A percentile compares a stretch with the other conserved stretches of the same genome.
Evolutionary conservation across 305 asterid genomes (phyloP).

Genomic region (Galium porrigens): DNA sequence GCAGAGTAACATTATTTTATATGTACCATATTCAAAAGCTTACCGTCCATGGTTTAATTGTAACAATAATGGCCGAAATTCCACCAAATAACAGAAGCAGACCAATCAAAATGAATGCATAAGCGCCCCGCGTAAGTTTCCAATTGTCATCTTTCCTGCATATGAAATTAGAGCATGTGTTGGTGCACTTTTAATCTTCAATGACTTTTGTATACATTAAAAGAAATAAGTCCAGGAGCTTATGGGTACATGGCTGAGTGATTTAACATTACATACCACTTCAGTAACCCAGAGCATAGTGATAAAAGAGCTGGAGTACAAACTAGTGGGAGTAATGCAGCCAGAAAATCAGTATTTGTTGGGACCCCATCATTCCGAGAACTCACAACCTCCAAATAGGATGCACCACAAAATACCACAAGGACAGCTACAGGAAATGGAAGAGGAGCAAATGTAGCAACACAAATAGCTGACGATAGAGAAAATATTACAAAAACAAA

Average conservation of each 20-base stretch:
- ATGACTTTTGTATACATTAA: not conserved
- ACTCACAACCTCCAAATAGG: conserved; percentile 64
- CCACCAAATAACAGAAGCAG: conserved; percentile 79
- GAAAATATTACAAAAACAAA: not conserved
- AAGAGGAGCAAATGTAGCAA: not conserved
- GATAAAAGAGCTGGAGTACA: conserved; percentile 87
- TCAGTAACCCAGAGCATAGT: conserved; percentile 71
- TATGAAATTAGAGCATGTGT: conserved; percentile 15
- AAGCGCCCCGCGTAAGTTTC: conserved; percentile 85
- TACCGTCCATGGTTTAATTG: conserved; percentile 79
- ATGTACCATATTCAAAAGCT: conserved; percentile 15
- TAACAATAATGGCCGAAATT: conserved; percentile 69
- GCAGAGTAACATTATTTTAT: conserved; percentile 8
- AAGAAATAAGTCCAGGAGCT: conserved; percentile 13
- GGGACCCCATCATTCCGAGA: conserved; percentile 76
- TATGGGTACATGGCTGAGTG: conserved; percentile 6
- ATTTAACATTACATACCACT: conserved; percentile 52
- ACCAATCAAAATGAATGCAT: conserved; percentile 57
- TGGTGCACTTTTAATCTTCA: conserved; percentile 3
- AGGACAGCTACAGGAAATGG: conserved; percentile 46
- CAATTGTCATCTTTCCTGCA: conserved; percentile 98
- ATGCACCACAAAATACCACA: conserved; percentile 78
- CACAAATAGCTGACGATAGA: too few species aligned
- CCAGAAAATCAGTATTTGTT: conserved; percentile 76
- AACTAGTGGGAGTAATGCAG: conserved; percentile 84